Percentiles rank a stretch among this genome's conserved stretches.
phyloP scores from a whole-genome alignment of 257 asterid genomes.

The Coffea eugenioides region DNA sequence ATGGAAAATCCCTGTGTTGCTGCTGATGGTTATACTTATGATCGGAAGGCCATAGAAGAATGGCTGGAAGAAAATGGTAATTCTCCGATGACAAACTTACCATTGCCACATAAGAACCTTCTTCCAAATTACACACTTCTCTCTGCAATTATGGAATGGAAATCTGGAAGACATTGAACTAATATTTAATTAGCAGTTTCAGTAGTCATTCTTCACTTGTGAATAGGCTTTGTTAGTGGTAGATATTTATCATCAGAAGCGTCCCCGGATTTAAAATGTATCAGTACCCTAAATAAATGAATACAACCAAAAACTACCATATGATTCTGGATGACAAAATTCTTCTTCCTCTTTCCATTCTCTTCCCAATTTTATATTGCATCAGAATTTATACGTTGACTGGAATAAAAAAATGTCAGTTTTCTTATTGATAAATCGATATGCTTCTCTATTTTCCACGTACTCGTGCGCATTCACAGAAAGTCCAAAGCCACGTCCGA shows the following conservation, averaged over 20 bases:
- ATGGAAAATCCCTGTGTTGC: slow-evolving; percentile 92
- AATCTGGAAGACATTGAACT: slow-evolving; percentile 34
- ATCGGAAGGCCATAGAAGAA: slow-evolving; percentile 58
- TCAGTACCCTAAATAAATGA: neutral
- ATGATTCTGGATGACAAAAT: too few relatives aligned
- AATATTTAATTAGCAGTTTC: neutral
- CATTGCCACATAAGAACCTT: slow-evolving; percentile 56
- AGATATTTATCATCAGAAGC: neutral
- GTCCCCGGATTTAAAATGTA: neutral
- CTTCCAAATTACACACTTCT: slow-evolving; percentile 70
- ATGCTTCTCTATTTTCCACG: neutral
- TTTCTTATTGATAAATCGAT: too few relatives aligned
- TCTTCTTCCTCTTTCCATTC: too few relatives aligned
- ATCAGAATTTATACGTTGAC: too few relatives aligned
- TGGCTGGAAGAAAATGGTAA: slow-evolving; percentile 58
- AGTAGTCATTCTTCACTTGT: too few relatives aligned
- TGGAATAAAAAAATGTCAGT: too few relatives aligned
- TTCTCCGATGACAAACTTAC: slow-evolving; percentile 64
- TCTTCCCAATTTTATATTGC: too few relatives aligned
- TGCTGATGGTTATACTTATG: slow-evolving; percentile 87
- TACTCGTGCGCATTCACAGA: too few relatives aligned
- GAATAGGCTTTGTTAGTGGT: neutral
- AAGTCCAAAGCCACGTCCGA: too few relatives aligned
- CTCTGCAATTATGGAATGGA: slow-evolving; percentile 79
- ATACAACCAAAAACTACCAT: neutral